Percentiles rank a stretch among this genome's conserved stretches.
Evolutionary conservation across 305 asterid species (phyloP).

Genomic region (Fraxinus greggii): DNA sequence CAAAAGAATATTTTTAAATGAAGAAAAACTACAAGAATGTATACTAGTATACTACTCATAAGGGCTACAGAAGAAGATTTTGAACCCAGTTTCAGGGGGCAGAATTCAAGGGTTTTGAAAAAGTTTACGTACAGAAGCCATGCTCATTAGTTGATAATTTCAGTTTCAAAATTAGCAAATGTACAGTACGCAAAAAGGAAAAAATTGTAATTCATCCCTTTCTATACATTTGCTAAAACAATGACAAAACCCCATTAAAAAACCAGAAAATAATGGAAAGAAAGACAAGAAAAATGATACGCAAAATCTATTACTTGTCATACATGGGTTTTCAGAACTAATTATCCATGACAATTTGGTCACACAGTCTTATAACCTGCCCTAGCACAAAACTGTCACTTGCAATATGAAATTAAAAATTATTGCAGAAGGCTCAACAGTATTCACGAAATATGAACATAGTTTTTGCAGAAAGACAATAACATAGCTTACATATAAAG

Average conservation of each 20-base stretch:
- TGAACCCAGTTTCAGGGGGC: not conserved
- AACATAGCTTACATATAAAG: constrained; percentile 15
- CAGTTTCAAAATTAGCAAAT: not conserved
- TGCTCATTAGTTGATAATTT: not conserved
- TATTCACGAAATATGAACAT: constrained; percentile 9
- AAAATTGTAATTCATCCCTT: not conserved
- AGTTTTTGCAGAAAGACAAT: not conserved
- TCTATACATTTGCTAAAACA: not conserved
- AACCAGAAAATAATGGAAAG: constrained; percentile 10
- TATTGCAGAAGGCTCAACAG: not conserved
- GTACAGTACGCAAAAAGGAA: constrained; percentile 18
- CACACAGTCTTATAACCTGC: constrained; percentile 16
- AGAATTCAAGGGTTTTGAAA: not conserved
- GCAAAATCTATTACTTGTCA: constrained; percentile 40
- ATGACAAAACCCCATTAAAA: constrained; percentile 17
- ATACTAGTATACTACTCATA: not conserved
- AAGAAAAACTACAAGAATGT: not conserved
- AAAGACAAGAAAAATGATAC: constrained; percentile 32
- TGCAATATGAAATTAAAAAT: not conserved
- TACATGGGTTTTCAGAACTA: constrained; percentile 26
- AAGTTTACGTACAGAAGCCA: not conserved
- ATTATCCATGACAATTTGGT: constrained; percentile 23
- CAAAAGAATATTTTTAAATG: not conserved
- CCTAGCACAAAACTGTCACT: constrained; percentile 8
- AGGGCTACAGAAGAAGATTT: not conserved